These are phyloP conservation scores for Phytophthora pinifolia DNA, from an alignment of 352 stramenopile species.

Conservation along the genomic window DNA sequence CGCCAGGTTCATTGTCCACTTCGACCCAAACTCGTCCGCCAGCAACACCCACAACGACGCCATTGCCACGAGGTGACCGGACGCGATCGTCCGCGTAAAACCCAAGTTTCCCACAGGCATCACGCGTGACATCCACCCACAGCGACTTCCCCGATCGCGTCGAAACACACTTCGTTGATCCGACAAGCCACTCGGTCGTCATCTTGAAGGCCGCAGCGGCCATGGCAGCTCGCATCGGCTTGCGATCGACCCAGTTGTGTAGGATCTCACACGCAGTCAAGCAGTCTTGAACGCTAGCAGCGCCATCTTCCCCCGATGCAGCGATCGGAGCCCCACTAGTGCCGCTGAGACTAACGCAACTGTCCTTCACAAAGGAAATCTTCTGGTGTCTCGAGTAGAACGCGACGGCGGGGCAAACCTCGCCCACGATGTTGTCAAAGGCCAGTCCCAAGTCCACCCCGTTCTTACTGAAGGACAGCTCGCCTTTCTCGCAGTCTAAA, in stretches of 20 bases:
- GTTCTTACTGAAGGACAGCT: conserved; percentile 90
- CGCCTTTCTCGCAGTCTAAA: conserved; percentile 85
- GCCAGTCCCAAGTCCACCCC: conserved; percentile 81
- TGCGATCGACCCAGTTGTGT: conserved; percentile 35
- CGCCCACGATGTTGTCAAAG: conserved; percentile 91
- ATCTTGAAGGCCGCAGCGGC: conserved; percentile 46
- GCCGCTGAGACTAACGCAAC: conserved; percentile 14
- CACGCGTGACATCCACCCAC: conserved; percentile 63
- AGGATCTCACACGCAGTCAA: conserved; percentile 67
- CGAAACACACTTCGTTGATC: conserved; percentile 49
- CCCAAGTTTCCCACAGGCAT: conserved; percentile 38
- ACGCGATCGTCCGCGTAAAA: conserved; percentile 67
- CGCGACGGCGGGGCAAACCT: conserved; percentile 90
- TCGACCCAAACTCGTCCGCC: conserved; percentile 74
- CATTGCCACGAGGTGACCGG: conserved; percentile 72
- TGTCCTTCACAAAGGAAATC: conserved; percentile 53
- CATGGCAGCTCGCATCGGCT: conserved; percentile 29
- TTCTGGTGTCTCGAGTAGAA: conserved; percentile 93
- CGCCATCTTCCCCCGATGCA: conserved; percentile 23
- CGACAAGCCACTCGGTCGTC: conserved; percentile 54
- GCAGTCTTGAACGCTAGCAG: conserved; percentile 51
- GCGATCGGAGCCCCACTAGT: conserved; percentile 1
- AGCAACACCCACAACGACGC: conserved; percentile 62
- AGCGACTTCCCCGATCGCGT: conserved; percentile 63
- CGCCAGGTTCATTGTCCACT: conserved; percentile 70